A percentile compares a stretch with the other conserved stretches of the same genome.
phyloP scores from a whole-genome alignment of 768 basidiomycete species.

The Phlegmacium glaucopus region DNA sequence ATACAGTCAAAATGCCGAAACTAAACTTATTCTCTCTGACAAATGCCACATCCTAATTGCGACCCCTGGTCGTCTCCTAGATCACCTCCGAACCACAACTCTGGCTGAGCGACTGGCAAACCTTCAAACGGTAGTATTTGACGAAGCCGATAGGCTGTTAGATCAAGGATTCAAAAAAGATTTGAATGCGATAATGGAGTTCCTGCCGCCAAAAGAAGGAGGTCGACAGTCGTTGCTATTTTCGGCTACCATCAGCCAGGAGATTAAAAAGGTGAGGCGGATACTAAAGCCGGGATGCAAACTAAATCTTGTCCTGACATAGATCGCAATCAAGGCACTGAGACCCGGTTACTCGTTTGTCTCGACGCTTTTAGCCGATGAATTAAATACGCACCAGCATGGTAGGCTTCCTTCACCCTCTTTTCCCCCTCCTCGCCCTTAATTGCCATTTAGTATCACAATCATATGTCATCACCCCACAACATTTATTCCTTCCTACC shows the following conservation, averaged over 20 bases:
- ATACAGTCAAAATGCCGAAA: slow-evolving; percentile 11
- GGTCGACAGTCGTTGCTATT: slow-evolving; percentile 66
- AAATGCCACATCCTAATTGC: slow-evolving; percentile 60
- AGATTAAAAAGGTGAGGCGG: slow-evolving; percentile 49
- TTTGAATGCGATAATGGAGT: slow-evolving; percentile 57
- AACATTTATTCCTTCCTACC: slow-evolving; percentile 38
- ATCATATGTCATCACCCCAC: slow-evolving; percentile 39
- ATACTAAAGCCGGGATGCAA: background rate
- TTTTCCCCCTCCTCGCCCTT: background rate
- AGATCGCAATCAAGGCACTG: slow-evolving; percentile 21
- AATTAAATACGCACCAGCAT: slow-evolving; percentile 59
- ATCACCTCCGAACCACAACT: slow-evolving; percentile 49
- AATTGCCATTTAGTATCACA: slow-evolving; percentile 38
- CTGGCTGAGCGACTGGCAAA: slow-evolving; percentile 32
- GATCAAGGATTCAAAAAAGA: slow-evolving; percentile 72
- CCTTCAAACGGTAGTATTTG: slow-evolving; percentile 52
- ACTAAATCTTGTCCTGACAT: background rate
- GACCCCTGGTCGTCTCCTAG: slow-evolving; percentile 73
- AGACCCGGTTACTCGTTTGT: slow-evolving; percentile 41
- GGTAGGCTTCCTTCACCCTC: slow-evolving; percentile 27
- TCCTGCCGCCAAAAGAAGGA: slow-evolving; percentile 35
- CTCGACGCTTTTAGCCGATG: slow-evolving; percentile 54
- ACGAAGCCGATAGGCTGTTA: slow-evolving; percentile 73
- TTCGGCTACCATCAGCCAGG: slow-evolving; percentile 73
- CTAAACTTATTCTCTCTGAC: slow-evolving; percentile 19